Evolutionary conservation across 2,329 filamentous ascomycete genomes (phyloP).

Genomic region (Cladosporium austrohemisphaericum): DNA sequence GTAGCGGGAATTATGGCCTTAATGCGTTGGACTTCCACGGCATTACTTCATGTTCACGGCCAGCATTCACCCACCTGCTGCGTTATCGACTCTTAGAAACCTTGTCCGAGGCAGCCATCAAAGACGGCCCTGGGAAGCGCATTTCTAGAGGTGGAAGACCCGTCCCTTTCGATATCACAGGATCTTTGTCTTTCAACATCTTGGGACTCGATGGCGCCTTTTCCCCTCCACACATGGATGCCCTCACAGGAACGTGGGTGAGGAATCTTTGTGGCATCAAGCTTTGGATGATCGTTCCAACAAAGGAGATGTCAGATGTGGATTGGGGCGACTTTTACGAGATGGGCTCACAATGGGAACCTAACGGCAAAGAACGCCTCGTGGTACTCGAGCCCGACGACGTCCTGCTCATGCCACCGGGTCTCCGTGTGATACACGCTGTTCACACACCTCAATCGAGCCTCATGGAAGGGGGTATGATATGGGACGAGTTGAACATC

Average conservation of each 20-base stretch:
- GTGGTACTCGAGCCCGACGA: conserved; percentile 17
- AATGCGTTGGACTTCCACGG: conserved; percentile 15
- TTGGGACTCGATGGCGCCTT: conserved; percentile 13
- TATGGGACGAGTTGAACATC: conserved; percentile 17
- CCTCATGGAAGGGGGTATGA: conserved; percentile 17
- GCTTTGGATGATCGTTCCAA: conserved; percentile 17
- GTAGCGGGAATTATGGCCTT: not conserved
- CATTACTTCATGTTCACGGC: conserved; percentile 6
- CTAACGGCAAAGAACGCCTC: conserved; percentile 14
- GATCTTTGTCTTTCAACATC: conserved; percentile 17
- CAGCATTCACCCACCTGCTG: conserved; percentile 15
- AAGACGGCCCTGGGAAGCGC: conserved; percentile 7
- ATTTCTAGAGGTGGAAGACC: not conserved
- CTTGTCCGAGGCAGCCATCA: not conserved
- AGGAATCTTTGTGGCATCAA: conserved; percentile 16
- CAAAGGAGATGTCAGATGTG: not conserved
- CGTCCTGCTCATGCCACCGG: conserved; percentile 18
- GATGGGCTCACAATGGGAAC: conserved; percentile 6
- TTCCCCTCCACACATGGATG: conserved; percentile 15
- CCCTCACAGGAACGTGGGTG: conserved; percentile 15
- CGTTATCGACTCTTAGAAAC: conserved; percentile 14
- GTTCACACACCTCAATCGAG: conserved; percentile 12
- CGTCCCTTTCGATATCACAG: conserved; percentile 1
- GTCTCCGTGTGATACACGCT: conserved; percentile 16
- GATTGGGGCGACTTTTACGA: conserved; percentile 4